Evolutionary conservation across 2,329 filamentous ascomycete genomes (phyloP).

Genomic region (Penicillium sp.): DNA sequence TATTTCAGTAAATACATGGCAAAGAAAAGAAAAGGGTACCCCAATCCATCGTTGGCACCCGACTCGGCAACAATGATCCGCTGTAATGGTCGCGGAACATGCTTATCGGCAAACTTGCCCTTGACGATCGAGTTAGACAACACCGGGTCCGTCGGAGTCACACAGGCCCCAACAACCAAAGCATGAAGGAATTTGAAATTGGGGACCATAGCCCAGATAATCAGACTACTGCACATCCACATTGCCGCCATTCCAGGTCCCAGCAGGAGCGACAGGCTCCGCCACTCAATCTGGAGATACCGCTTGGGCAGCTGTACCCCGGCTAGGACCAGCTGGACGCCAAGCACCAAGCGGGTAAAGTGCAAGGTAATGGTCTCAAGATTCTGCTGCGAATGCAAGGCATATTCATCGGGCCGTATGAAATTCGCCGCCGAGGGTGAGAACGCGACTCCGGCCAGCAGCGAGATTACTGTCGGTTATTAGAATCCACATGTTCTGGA

Average conservation of each 20-base stretch:
- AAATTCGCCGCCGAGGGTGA: slow-evolving; percentile 72
- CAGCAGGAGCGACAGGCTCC: slow-evolving; percentile 64
- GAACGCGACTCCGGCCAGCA: slow-evolving; percentile 71
- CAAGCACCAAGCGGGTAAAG: slow-evolving; percentile 80
- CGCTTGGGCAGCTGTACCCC: slow-evolving; percentile 81
- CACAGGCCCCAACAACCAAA: slow-evolving; percentile 71
- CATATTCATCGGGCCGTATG: slow-evolving; percentile 70
- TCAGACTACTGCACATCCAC: slow-evolving; percentile 75
- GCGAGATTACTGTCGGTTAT: slow-evolving; percentile 64
- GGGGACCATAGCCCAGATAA: slow-evolving; percentile 72
- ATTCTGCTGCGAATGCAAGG: slow-evolving; percentile 50
- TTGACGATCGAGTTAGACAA: slow-evolving; percentile 87
- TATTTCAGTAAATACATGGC: slow-evolving; percentile 80
- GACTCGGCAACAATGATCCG: slow-evolving; percentile 76
- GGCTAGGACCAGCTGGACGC: slow-evolving; percentile 82
- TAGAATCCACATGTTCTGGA: neutral
- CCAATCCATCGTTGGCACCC: slow-evolving; percentile 81
- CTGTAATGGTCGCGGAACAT: slow-evolving; percentile 75
- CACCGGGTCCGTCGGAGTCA: slow-evolving; percentile 89
- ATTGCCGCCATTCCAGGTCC: slow-evolving; percentile 80
- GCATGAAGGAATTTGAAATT: slow-evolving; percentile 69
- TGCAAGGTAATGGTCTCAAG: slow-evolving; percentile 70
- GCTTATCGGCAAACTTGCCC: slow-evolving; percentile 86
- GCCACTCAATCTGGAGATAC: slow-evolving; percentile 75
- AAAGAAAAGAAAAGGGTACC: slow-evolving; percentile 83